Percentiles rank a stretch among this genome's conserved stretches.
Conservation (phyloP, 208 protist species). For the Trypanosoma cruzi region DNA sequence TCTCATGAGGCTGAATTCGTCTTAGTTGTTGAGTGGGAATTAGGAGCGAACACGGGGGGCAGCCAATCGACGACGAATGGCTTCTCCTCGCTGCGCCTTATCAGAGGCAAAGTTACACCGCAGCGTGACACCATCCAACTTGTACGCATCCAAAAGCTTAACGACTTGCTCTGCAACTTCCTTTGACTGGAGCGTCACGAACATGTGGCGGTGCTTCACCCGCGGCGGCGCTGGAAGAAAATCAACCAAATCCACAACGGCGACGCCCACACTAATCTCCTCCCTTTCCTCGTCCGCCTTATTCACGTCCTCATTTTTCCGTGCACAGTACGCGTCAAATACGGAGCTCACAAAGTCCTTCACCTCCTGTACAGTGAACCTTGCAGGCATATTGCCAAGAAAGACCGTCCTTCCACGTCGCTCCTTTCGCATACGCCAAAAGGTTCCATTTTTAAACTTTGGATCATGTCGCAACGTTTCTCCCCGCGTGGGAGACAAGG, state of each 20-base stretch:
- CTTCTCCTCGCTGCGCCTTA: slow-evolving; percentile 73
- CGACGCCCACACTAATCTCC: slow-evolving; percentile 16
- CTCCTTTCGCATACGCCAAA: slow-evolving; percentile 85
- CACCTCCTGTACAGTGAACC: slow-evolving; percentile 55
- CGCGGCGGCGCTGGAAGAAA: slow-evolving; percentile 59
- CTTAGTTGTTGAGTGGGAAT: background rate
- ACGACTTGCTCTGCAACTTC: slow-evolving; percentile 49
- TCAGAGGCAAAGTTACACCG: slow-evolving; percentile 89
- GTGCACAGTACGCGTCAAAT: slow-evolving; percentile 32
- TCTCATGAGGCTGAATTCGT: background rate
- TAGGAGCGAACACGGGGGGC: background rate
- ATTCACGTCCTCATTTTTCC: slow-evolving; percentile 16
- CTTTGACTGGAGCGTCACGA: slow-evolving; percentile 68
- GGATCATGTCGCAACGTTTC: slow-evolving; percentile 70
- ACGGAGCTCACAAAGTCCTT: slow-evolving; percentile 70
- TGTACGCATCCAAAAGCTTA: slow-evolving; percentile 54
- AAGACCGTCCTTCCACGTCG: slow-evolving; percentile 77
- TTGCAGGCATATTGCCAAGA: slow-evolving; percentile 70
- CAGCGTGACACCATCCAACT: slow-evolving; percentile 47
- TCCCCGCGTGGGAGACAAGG: background rate
- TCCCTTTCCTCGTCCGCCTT: slow-evolving; percentile 32
- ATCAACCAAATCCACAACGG: slow-evolving; percentile 60
- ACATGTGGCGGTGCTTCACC: slow-evolving; percentile 74
- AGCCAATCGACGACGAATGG: slow-evolving; percentile 47
- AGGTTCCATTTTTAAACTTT: slow-evolving; percentile 82